Conservation (phyloP, 306 rosid genomes). For the Vachellia collinsii region DNA sequence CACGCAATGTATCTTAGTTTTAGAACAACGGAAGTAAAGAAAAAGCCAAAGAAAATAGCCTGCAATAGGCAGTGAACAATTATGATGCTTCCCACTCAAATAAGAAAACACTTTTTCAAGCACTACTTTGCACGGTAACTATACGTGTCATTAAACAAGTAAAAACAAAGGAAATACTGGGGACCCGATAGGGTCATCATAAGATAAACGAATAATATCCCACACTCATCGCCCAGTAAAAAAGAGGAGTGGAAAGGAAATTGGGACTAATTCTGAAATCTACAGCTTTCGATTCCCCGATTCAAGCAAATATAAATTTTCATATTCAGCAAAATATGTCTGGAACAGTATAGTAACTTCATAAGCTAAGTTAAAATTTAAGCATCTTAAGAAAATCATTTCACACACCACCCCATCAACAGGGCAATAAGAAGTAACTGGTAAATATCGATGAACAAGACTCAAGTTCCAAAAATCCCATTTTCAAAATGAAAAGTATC, state of each 20-base stretch:
- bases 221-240: slow-evolving; percentile 21
- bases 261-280: slow-evolving; percentile 24
- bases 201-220: slow-evolving; percentile 10
- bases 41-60: slow-evolving; percentile 1
- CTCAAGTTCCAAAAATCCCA: slow-evolving; percentile 33
- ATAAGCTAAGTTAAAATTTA: slow-evolving; percentile 31
- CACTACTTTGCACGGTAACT: slow-evolving; percentile 24
- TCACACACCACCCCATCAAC: slow-evolving; percentile 26
- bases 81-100: slow-evolving; percentile 47
- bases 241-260: slow-evolving; percentile 10
- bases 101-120: slow-evolving; percentile 40
- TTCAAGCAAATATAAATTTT: slow-evolving; percentile 25
- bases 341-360: slow-evolving; percentile 7
- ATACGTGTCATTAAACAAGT: slow-evolving; percentile 21
- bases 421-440: background rate
- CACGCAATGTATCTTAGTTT: background rate
- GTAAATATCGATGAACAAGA: background rate
- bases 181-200: slow-evolving; percentile 30
- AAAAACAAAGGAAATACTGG: slow-evolving; percentile 15
- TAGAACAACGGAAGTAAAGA: background rate
- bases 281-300: slow-evolving; percentile 22
- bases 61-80: slow-evolving; percentile 30
- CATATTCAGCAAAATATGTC: slow-evolving; percentile 24
- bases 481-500: background rate
- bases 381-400: slow-evolving; percentile 32